These are phyloP conservation scores for Medicago ruthenica DNA, from an alignment of 306 rosid genomes.

Conservation along the genomic window DNA sequence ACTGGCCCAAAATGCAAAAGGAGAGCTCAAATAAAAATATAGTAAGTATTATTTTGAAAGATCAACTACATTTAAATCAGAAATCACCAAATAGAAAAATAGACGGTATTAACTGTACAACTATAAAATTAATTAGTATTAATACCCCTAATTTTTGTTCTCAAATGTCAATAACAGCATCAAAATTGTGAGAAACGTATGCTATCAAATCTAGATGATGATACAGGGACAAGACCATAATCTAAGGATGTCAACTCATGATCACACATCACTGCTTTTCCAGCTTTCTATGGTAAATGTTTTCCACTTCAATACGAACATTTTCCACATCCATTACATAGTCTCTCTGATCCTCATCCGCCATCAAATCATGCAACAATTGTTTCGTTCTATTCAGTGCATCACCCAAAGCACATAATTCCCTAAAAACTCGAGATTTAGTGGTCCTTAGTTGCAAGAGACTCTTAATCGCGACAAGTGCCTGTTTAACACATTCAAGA, in stretches of 20 bases:
- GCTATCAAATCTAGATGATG: constrained; percentile 30
- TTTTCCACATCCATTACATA: constrained; percentile 74
- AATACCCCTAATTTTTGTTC: constrained; percentile 5
- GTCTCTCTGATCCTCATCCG: constrained; percentile 62
- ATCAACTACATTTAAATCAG: constrained; percentile 28
- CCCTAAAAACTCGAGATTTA: constrained; percentile 64
- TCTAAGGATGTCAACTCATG: constrained; percentile 25
- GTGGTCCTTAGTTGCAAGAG: constrained; percentile 72
- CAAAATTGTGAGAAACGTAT: constrained; percentile 39
- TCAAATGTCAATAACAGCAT: constrained; percentile 10
- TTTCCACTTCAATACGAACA: constrained; percentile 74
- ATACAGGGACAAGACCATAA: constrained; percentile 22
- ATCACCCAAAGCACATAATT: constrained; percentile 68
- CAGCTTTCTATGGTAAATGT: constrained; percentile 59
- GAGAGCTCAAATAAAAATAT: not conserved
- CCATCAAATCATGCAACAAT: constrained; percentile 62
- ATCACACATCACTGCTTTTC: constrained; percentile 43
- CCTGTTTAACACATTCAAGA: constrained; percentile 55
- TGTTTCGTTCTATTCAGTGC: constrained; percentile 74
- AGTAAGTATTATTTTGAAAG: not conserved
- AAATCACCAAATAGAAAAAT: constrained; percentile 21
- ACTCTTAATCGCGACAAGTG: constrained; percentile 68
- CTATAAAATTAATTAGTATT: constrained; percentile 2
- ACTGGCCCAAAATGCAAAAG: not conserved
- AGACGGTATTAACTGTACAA: constrained; percentile 9